Evolutionary conservation across 2,329 filamentous ascomycete species (phyloP).

Genomic region (Nemania sp.): DNA sequence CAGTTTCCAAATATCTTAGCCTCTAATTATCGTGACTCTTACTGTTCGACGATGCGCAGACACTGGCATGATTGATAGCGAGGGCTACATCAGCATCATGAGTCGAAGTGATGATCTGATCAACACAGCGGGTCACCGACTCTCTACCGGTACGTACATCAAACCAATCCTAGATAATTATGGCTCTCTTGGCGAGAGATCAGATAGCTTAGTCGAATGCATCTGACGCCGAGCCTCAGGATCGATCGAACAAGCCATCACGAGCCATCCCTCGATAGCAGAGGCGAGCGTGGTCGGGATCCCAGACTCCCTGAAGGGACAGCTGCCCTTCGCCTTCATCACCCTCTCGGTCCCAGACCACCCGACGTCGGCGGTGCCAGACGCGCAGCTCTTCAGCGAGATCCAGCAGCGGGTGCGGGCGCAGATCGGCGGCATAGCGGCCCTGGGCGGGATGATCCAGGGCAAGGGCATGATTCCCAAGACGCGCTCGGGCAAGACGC

Average conservation of each 20-base stretch:
- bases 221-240: conserved; percentile 51
- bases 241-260: conserved; percentile 88
- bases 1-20: not conserved
- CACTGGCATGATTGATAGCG: conserved; percentile 80
- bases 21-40: not conserved
- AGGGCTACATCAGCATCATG: conserved; percentile 70
- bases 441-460: conserved; percentile 82
- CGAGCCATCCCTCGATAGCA: conserved; percentile 75
- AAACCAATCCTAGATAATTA: no score
- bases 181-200: no score
- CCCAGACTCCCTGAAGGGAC: conserved; percentile 84
- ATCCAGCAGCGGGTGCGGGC: conserved; percentile 73
- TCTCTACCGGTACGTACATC: conserved; percentile 74
- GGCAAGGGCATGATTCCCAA: conserved; percentile 88
- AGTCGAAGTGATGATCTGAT: conserved; percentile 81
- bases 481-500: conserved; percentile 88
- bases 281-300: conserved; percentile 88
- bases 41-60: conserved; percentile 50
- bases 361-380: conserved; percentile 56
- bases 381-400: conserved; percentile 55
- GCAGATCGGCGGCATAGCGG: conserved; percentile 87
- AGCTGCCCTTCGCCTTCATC: conserved; percentile 89
- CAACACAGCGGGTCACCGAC: conserved; percentile 91
- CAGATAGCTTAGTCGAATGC: not conserved
- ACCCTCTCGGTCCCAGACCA: conserved; percentile 55